Percentiles rank a stretch among this genome's conserved stretches.
phyloP scores from a whole-genome alignment of 2,329 filamentous ascomycete species.

The Monilinia vaccinii-corymbosi region DNA sequence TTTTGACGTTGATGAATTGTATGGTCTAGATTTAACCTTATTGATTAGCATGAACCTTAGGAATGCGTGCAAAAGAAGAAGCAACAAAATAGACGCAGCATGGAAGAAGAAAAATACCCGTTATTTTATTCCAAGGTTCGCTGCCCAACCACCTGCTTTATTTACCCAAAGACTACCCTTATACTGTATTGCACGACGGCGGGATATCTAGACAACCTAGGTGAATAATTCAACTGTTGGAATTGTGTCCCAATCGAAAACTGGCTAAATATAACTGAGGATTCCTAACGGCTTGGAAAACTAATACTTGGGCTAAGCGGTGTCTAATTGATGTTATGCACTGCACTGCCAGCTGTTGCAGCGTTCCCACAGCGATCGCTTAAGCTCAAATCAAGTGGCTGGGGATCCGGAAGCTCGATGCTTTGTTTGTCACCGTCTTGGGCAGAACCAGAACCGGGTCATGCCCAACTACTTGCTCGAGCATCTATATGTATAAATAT shows the following conservation, averaged over 20 bases:
- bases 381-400: background rate
- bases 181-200: background rate
- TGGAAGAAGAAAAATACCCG: background rate
- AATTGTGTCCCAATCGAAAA: background rate
- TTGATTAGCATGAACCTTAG: background rate
- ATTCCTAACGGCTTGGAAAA: too few relatives aligned
- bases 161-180: background rate
- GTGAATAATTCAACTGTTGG: background rate
- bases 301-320: background rate
- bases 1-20: background rate
- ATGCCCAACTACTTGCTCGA: too few relatives aligned
- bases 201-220: background rate
- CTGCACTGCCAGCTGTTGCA: background rate
- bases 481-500: too few relatives aligned
- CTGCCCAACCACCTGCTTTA: constrained; percentile 4
- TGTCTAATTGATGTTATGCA: background rate
- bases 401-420: background rate
- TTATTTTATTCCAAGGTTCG: background rate
- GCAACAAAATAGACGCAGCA: background rate
- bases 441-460: too few relatives aligned
- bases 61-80: background rate
- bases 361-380: background rate
- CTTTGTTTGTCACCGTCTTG: too few relatives aligned
- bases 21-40: background rate
- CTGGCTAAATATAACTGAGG: background rate